phyloP scores from a whole-genome alignment of 2,329 filamentous ascomycete genomes.

The Fusarium euwallaceae region DNA sequence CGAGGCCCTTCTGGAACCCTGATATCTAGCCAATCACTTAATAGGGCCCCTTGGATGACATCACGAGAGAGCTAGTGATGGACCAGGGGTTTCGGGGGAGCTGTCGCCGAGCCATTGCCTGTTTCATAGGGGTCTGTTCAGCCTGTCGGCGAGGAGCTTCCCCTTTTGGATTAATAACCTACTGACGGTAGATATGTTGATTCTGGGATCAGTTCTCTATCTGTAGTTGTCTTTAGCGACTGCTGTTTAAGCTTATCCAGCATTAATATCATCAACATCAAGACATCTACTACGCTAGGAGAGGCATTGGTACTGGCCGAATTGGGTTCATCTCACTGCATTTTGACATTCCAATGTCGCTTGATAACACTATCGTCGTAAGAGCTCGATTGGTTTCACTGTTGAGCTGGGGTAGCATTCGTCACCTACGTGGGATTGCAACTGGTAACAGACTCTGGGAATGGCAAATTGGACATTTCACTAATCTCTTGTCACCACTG shows the following conservation, averaged over 20 bases:
- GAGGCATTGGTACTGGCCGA: not conserved
- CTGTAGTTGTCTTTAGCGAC: not conserved
- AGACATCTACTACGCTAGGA: not conserved
- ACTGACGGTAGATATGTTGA: not conserved
- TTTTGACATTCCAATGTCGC: not conserved
- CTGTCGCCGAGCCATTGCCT: not conserved
- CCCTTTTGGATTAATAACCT: not conserved
- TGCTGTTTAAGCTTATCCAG: not conserved
- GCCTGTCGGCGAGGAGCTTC: no score
- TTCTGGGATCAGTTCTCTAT: not conserved
- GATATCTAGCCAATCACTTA: not conserved
- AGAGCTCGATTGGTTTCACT: not conserved
- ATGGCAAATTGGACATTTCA: not conserved
- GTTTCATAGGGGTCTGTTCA: not conserved
- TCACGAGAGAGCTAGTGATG: not conserved
- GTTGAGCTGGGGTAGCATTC: no score
- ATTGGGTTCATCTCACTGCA: not conserved
- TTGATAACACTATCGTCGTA: not conserved
- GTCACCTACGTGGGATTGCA: not conserved
- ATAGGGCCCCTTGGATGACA: not conserved
- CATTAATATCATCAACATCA: not conserved
- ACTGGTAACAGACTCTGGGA: not conserved
- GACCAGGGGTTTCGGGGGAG: not conserved
- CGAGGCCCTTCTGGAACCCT: not conserved
- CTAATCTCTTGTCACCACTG: not conserved